Base-by-base conservation (phyloP, 306 rosid species). In the Castanea mollissima region DNA sequence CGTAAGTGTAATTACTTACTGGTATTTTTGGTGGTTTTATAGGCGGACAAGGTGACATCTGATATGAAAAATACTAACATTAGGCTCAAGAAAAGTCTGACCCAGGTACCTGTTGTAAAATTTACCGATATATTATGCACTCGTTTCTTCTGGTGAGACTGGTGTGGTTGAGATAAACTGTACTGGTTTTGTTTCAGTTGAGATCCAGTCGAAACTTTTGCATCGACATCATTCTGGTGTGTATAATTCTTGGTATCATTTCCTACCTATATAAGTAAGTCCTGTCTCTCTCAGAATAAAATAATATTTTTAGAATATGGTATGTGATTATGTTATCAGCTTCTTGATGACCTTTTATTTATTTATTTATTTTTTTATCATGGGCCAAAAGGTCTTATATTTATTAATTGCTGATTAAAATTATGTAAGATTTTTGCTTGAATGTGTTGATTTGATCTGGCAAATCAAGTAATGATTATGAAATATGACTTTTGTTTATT, bases 131-230 rank as follows among this genome's bases (percentile, higher is more conserved):
- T 34, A 9, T 19, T 34, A 68, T 75, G 46, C 58, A 67, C 62
- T 59, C 19, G 44, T 71, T 76, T 69, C 73, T 19, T 58, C 35
- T 27, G 35, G 19, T 55, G 62, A 58, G 65, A 64, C 25, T 76
- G 25, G 72, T 27, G 70, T 49, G 57, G 80, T 73, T 79, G 78
- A 41, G 21, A 57, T 74, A 52, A 81, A 72, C 27, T 41, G 25
- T 52, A 69, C 69, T 82, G 71, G 83, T 69, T 72, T 80, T 75
- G 20, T 80, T 74, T 31, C 88, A 95, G 98, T 58, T 95, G 91
- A 91, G 98, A 83, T 89, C 96, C n/a, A 88, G 90, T 83, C 86
- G 83, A 88, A 95, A 95, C 85, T 93, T 95, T 87, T 87, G 90
- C 89, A 90, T 95, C 6, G 97, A 95, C 90, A 91, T 93, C 59